Base-by-base conservation (phyloP, 192 early-diverging fungal genomes). In the Umbelopsis isabellina region DNA sequence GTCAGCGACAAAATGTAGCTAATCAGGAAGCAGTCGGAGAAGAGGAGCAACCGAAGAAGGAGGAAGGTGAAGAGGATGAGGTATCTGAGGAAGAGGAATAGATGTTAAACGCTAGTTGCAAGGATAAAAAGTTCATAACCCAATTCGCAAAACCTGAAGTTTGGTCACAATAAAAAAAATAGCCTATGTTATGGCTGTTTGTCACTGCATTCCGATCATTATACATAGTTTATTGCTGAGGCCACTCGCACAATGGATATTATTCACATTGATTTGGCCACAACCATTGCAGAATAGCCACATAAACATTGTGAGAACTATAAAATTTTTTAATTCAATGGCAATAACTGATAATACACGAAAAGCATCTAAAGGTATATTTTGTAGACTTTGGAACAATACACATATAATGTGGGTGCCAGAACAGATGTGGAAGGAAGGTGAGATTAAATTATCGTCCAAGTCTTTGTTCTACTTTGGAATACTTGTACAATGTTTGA, bases 401-500 rank as follows among this genome's bases (percentile, higher is more conserved):
- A 18, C 30, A 33, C 33, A 25, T 18, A 11, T 4, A 0, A 35
- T 23, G 22, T 4, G n/a, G 12, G 27, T 25, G 55, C 18, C 11
- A 9, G 23, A n/a, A 18, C 27, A 1, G 13, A 13, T 61, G 33
- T 35, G 30, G 20, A 47, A 20, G 33, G 2, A n/a, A 13, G 8
- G 12, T 27, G 10, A 22, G 51, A 11, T 11, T 10, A 46, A 8
- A 8, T 51, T 51, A 69, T 49, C 67, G 67, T 16, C 67, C 67
- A 52, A 69, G 49, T 22, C 67, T 46, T 37, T 69, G 67, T 25
- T 69, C 67, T 27, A 69, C 67, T 41, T 69, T 69, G 20, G 67
- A 69, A 51, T 69, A 69, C 22, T 44, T 33, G 23, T 51, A 69
- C 49, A 69, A 35, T 27, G 20, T 46, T 23, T 20, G 15, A 7